phyloP scores from a whole-genome alignment of 139 green algal species.

The Coelastrella sp. region DNA sequence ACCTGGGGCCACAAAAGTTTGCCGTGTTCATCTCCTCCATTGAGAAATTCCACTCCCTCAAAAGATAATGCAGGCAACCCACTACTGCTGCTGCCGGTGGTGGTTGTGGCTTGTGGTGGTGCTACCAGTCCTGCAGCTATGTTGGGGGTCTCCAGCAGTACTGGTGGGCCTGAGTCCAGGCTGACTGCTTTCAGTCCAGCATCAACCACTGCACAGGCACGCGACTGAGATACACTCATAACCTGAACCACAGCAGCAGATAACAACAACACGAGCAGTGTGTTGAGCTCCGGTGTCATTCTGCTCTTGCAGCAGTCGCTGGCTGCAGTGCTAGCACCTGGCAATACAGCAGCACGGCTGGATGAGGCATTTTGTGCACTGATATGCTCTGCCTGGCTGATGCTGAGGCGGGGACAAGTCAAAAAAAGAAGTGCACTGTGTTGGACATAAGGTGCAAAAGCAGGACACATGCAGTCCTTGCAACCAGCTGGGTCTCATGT shows the following conservation, averaged over 20 bases:
- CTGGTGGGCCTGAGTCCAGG: constrained; percentile 54
- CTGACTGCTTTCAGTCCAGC: constrained; percentile 59
- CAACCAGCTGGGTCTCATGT: too few relatives aligned
- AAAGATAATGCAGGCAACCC: constrained; percentile 7
- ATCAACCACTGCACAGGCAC: constrained; percentile 52
- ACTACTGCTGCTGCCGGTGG: not conserved
- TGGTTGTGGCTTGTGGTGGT: not conserved
- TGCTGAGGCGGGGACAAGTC: too few relatives aligned
- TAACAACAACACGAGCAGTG: not conserved
- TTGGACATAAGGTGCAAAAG: too few relatives aligned
- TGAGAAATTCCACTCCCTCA: constrained; percentile 50
- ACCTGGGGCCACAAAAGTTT: constrained; percentile 56
- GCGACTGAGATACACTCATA: constrained; percentile 57
- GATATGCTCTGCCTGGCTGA: too few relatives aligned
- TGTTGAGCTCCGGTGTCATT: too few relatives aligned
- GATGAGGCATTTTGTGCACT: too few relatives aligned
- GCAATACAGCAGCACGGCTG: too few relatives aligned
- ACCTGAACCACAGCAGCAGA: constrained; percentile 39
- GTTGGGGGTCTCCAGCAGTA: constrained; percentile 40
- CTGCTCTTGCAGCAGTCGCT: too few relatives aligned
- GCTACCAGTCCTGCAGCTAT: constrained; percentile 29
- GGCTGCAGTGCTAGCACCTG: too few relatives aligned
- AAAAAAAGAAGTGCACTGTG: too few relatives aligned
- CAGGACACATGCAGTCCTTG: too few relatives aligned
- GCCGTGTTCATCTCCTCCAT: constrained; percentile 62